phyloP scores from a whole-genome alignment of 768 basidiomycete species.

The Leccinum subtestaceum region DNA sequence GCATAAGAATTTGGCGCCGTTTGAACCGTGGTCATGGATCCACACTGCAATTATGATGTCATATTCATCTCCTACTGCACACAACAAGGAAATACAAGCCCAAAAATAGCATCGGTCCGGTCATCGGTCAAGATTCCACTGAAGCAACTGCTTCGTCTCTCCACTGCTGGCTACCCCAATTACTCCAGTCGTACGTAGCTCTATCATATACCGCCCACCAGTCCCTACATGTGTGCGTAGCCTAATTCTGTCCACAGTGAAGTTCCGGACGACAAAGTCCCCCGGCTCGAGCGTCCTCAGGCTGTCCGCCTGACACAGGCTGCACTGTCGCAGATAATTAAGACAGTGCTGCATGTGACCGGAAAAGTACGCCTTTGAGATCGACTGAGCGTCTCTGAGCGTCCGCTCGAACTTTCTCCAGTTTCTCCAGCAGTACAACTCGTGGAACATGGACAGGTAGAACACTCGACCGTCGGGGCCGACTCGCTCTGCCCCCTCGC shows the following conservation, averaged over 20 bases:
- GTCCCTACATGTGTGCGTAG: not conserved
- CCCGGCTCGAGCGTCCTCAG: not conserved
- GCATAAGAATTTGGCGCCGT: too few relatives aligned
- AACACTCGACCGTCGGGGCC: not conserved
- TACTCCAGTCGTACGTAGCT: not conserved
- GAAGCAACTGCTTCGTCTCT: not conserved
- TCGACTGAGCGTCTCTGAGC: not conserved
- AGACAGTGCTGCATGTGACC: not conserved
- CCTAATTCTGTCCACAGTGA: not conserved
- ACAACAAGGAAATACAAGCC: not conserved
- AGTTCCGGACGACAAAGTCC: not conserved
- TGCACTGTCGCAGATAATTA: slow-evolving; percentile 1
- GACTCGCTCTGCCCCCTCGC: not conserved
- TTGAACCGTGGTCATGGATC: too few relatives aligned
- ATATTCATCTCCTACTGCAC: not conserved
- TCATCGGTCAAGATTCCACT: not conserved
- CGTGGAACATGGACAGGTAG: not conserved
- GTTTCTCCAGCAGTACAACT: not conserved
- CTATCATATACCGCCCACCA: not conserved
- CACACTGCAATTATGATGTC: too few relatives aligned
- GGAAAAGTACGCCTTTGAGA: not conserved
- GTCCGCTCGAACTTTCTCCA: not conserved
- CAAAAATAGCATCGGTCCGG: not conserved
- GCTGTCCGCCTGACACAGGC: not conserved
- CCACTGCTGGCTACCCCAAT: not conserved